phyloP scores from a whole-genome alignment of 805 yeast genomes.

The Wickerhamiella slavikovae region DNA sequence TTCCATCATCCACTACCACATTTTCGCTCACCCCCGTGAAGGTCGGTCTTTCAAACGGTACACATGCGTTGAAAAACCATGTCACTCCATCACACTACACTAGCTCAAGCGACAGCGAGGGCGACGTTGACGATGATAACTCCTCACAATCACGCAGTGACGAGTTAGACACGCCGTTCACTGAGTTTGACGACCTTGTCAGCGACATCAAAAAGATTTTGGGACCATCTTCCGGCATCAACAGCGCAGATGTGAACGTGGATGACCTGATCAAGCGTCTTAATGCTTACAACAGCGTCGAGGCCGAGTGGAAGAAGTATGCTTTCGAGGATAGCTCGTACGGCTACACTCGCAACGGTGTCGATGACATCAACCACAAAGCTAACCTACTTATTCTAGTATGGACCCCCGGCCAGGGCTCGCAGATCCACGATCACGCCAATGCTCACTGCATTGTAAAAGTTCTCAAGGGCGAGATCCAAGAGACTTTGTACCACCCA shows the following conservation, averaged over 20 bases:
- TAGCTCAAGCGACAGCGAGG: too few species aligned
- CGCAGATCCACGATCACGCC: constrained; percentile 57
- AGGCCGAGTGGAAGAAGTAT: constrained; percentile 35
- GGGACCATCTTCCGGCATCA: constrained; percentile 20
- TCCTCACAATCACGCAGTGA: too few species aligned
- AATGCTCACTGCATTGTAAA: constrained; percentile 62
- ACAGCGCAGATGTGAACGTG: constrained; percentile 32
- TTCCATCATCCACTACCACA: too few species aligned
- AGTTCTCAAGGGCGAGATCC: constrained; percentile 35
- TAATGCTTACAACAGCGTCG: constrained; percentile 27
- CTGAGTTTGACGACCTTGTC: constrained; percentile 17
- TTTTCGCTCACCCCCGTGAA: too few species aligned
- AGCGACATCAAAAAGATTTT: constrained; percentile 17
- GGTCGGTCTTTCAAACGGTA: too few species aligned
- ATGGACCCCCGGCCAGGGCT: constrained; percentile 47
- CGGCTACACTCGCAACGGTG: constrained; percentile 49
- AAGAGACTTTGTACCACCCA: constrained; percentile 40
- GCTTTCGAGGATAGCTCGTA: constrained; percentile 32
- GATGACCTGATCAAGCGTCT: constrained; percentile 25
- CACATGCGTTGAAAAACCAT: too few species aligned
- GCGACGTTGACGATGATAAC: too few species aligned
- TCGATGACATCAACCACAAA: constrained; percentile 46
- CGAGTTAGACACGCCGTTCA: background rate
- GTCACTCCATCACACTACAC: too few species aligned
- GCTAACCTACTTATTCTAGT: constrained; percentile 49